A percentile compares a stretch with the other conserved stretches of the same genome.
Evolutionary conservation across 2,329 filamentous ascomycete species (phyloP).

Genomic region (Aspergillus pseudoviridinutans): DNA sequence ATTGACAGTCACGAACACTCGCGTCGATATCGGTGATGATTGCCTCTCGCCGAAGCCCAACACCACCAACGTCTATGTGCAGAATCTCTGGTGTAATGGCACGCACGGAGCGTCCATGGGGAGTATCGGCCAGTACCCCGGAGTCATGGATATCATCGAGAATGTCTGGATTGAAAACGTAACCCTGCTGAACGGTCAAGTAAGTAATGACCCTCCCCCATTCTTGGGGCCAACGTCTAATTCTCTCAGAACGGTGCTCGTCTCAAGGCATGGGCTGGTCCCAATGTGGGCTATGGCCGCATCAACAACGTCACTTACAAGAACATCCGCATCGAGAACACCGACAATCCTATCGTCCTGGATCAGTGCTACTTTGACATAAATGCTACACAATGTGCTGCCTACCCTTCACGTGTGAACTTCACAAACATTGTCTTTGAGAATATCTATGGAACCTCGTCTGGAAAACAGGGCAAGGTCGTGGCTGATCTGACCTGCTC

Average conservation of each 20-base stretch:
- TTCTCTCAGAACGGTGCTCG: conserved; percentile 50
- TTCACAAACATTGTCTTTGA: conserved; percentile 57
- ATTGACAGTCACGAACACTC: conserved; percentile 49
- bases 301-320: conserved; percentile 61
- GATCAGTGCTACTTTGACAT: conserved; percentile 63
- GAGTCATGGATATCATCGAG: conserved; percentile 53
- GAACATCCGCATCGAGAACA: conserved; percentile 57
- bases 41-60: conserved; percentile 61
- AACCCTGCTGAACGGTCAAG: conserved; percentile 50
- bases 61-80: conserved; percentile 54
- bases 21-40: conserved; percentile 56
- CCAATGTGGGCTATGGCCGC: conserved; percentile 55
- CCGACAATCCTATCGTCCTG: conserved; percentile 55
- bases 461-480: conserved; percentile 52
- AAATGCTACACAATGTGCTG: conserved; percentile 48
- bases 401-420: conserved; percentile 55
- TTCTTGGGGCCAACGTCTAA: conserved; percentile 16
- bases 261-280: conserved; percentile 60
- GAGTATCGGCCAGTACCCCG: conserved; percentile 55
- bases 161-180: conserved; percentile 59
- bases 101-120: conserved; percentile 57
- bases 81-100: conserved; percentile 59
- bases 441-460: conserved; percentile 56
- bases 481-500: conserved; percentile 56
- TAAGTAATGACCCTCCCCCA: conserved; percentile 9